Evolutionary conservation across 805 yeast genomes (phyloP).

Genomic region (Ascoidea tarda): DNA sequence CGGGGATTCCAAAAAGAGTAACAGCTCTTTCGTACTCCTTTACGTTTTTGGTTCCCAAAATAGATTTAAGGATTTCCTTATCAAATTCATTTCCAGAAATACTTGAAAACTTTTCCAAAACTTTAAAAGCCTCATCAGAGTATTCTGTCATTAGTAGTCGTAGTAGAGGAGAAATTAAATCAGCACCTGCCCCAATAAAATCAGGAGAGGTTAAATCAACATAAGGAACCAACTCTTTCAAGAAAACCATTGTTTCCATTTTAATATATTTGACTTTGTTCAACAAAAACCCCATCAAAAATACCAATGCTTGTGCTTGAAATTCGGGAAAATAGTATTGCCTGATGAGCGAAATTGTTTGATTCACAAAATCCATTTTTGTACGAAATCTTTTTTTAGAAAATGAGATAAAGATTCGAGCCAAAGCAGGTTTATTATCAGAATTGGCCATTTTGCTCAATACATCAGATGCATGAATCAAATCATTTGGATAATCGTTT

Average conservation of each 20-base stretch:
- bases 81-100: constrained; percentile 90
- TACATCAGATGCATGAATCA: constrained; percentile 36
- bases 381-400: constrained; percentile 72
- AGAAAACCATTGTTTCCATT: constrained; percentile 60
- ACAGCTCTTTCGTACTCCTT: constrained; percentile 78
- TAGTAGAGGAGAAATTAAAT: constrained; percentile 78
- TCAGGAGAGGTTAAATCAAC: constrained; percentile 68
- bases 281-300: constrained; percentile 64
- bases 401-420: constrained; percentile 64
- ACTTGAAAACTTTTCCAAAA: constrained; percentile 68
- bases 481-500: constrained; percentile 33
- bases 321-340: constrained; percentile 57
- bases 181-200: constrained; percentile 88
- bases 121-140: constrained; percentile 82
- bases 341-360: constrained; percentile 59
- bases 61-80: constrained; percentile 82
- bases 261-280: constrained; percentile 73
- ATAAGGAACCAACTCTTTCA: constrained; percentile 61
- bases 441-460: constrained; percentile 48
- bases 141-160: constrained; percentile 65
- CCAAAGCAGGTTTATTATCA: constrained; percentile 39
- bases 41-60: constrained; percentile 69
- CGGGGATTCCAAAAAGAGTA: constrained; percentile 85
- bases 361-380: constrained; percentile 80
- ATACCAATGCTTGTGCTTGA: constrained; percentile 61